Percentiles rank a stretch among this genome's conserved stretches.
These are phyloP conservation scores for Aureobasidium sp. DNA, from an alignment of 2,329 filamentous ascomycete species.

Conservation along the genomic window DNA sequence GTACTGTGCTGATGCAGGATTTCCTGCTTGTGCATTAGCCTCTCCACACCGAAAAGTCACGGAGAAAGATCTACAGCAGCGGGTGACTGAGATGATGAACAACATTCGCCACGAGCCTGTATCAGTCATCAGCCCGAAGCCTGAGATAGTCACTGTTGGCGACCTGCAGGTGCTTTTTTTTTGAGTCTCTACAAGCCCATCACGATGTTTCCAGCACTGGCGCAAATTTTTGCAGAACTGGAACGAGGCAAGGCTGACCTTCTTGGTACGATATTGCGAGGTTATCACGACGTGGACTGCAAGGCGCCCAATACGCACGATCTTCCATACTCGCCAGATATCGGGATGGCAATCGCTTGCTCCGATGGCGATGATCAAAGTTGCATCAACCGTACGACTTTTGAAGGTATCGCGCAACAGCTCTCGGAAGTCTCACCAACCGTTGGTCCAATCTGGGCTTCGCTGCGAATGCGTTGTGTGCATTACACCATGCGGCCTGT, in stretches of 20 bases:
- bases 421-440: slow-evolving; percentile 27
- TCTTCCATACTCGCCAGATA: slow-evolving; percentile 17
- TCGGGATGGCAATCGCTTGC: slow-evolving; percentile 29
- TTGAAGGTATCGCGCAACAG: slow-evolving; percentile 19
- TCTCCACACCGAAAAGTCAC: neutral
- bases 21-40: slow-evolving; percentile 29
- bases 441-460: slow-evolving; percentile 33
- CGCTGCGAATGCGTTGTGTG: slow-evolving; percentile 31
- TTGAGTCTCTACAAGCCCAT: slow-evolving; percentile 28
- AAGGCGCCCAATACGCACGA: slow-evolving; percentile 19
- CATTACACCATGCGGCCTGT: neutral
- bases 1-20: slow-evolving; percentile 22
- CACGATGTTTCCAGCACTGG: slow-evolving; percentile 31
- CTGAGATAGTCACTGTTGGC: no score
- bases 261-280: slow-evolving; percentile 30
- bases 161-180: neutral
- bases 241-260: slow-evolving; percentile 24
- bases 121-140: slow-evolving; percentile 11
- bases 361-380: slow-evolving; percentile 29
- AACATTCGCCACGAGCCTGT: slow-evolving; percentile 44
- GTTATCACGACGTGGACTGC: slow-evolving; percentile 32
- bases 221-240: slow-evolving; percentile 28
- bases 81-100: slow-evolving; percentile 35
- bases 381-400: slow-evolving; percentile 20
- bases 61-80: slow-evolving; percentile 28